Conservation (phyloP, 108 stramenopile genomes). For the Pseudonitzschia pungens region DNA sequence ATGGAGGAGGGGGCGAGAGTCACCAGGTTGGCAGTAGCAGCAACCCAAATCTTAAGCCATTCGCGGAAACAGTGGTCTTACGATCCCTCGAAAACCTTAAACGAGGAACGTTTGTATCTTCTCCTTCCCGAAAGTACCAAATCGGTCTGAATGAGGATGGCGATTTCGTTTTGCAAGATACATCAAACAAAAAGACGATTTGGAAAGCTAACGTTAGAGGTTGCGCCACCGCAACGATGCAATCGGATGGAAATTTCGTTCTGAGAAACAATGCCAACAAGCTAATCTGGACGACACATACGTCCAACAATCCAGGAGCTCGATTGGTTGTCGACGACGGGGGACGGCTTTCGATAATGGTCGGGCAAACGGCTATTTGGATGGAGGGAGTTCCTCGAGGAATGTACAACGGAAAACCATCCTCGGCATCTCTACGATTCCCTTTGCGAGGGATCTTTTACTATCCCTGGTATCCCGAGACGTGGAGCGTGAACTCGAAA, state of each 20-base stretch:
- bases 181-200: constrained; percentile 1
- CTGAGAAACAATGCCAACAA: constrained; percentile 1
- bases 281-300: constrained; percentile 18
- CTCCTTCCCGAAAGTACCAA: constrained; percentile 21
- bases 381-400: constrained; percentile 30
- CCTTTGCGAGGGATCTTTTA: constrained; percentile 32
- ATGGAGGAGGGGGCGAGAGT: neutral
- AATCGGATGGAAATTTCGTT: constrained; percentile 31
- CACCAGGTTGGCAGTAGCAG: neutral
- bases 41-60: constrained; percentile 2
- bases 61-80: constrained; percentile 13
- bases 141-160: constrained; percentile 15
- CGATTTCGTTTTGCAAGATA: constrained; percentile 23
- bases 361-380: constrained; percentile 14
- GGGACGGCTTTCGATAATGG: constrained; percentile 16
- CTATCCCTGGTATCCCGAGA: constrained; percentile 40
- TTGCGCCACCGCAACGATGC: constrained; percentile 7
- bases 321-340: constrained; percentile 29
- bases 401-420: constrained; percentile 13
- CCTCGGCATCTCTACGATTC: constrained; percentile 6
- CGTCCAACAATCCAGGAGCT: constrained; percentile 15
- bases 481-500: constrained; percentile 30
- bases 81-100: constrained; percentile 1
- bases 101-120: constrained; percentile 24
- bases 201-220: constrained; percentile 19